Evolutionary conservation across 805 yeast genomes (phyloP), one percentile per base, ranked within the genome.

Genomic region (Scheffersomyces spartinae): DNA sequence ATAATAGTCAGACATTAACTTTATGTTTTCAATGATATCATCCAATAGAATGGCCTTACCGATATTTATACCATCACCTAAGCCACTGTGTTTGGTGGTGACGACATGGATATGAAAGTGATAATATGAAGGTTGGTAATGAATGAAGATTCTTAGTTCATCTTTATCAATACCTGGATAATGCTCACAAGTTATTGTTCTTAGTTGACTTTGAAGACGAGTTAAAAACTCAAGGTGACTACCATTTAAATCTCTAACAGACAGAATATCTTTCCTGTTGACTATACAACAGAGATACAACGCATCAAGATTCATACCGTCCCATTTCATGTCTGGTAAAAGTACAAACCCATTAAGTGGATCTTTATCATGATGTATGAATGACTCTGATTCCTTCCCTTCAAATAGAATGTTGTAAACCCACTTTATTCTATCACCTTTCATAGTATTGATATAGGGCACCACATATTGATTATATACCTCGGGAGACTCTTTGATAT

Each of bases 271-370:
- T 1, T 55, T 60, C 28, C 88, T 59, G 33, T 68, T 68, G 3
- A 78, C 86, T 31, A 88, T 75, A 6, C 81, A 79, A 26, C 82
- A 75, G 37, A 88, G 53, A 45, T 91, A 85, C 28, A 91, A 53
- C 3, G 88, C 51, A 14, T 73, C 82, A 44, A 77, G 37, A 15
- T 72, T 71, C 25, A 63, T 55, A 3, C 80, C 74, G 46, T 88
- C 95, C 98, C 98, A 91, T 47, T 86, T 86, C 93, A 88, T 82
- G 50, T 88, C 96, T 1, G 97, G 97, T 21, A 86, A 59, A 23
- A 91, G 52, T 4, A 85, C 71, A 42, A 81, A 83, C 11, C 86
- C 85, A 21, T 45, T 47, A 0, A 40, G 36, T 12, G 69, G 68
- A 16, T 71, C 68, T 20, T 51, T 52, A 34, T 83, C 78, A 26